A percentile compares a stretch with the other conserved stretches of the same genome.
Conservation (phyloP, 2,329 filamentous ascomycete genomes). For the Ophiognomonia clavigignenti-juglandacearum region DNA sequence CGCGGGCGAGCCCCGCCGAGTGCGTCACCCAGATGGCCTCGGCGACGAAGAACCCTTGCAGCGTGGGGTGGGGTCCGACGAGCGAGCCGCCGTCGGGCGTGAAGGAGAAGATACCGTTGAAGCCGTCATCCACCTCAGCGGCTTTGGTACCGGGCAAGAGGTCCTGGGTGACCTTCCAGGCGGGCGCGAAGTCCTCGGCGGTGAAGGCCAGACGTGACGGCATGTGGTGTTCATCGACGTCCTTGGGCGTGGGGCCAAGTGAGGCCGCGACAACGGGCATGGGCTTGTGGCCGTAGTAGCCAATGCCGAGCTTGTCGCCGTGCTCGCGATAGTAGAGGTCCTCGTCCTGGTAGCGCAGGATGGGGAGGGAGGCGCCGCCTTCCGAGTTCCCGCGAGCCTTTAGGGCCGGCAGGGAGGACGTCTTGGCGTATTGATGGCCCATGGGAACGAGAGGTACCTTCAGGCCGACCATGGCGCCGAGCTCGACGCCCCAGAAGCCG, state of each 20-base stretch:
- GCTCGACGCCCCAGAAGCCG: constrained; percentile 62
- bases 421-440: constrained; percentile 61
- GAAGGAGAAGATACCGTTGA: constrained; percentile 64
- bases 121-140: constrained; percentile 51
- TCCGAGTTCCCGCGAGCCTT: background rate
- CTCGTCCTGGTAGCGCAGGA: constrained; percentile 58
- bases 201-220: constrained; percentile 59
- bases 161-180: constrained; percentile 51
- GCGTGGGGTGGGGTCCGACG: constrained; percentile 50
- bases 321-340: constrained; percentile 63
- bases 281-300: constrained; percentile 59
- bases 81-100: constrained; percentile 59
- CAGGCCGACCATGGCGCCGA: constrained; percentile 56
- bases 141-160: constrained; percentile 48
- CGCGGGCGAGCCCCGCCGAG: constrained; percentile 57
- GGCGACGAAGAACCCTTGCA: constrained; percentile 60
- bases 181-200: constrained; percentile 52
- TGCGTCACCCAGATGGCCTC: constrained; percentile 66
- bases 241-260: constrained; percentile 45
- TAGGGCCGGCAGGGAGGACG: constrained; percentile 42
- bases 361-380: constrained; percentile 50
- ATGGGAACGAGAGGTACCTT: constrained; percentile 55
- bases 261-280: constrained; percentile 54
- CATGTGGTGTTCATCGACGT: constrained; percentile 57
- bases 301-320: constrained; percentile 57